phyloP scores from a whole-genome alignment of 352 stramenopile genomes.

The Pythium pyrilobum region DNA sequence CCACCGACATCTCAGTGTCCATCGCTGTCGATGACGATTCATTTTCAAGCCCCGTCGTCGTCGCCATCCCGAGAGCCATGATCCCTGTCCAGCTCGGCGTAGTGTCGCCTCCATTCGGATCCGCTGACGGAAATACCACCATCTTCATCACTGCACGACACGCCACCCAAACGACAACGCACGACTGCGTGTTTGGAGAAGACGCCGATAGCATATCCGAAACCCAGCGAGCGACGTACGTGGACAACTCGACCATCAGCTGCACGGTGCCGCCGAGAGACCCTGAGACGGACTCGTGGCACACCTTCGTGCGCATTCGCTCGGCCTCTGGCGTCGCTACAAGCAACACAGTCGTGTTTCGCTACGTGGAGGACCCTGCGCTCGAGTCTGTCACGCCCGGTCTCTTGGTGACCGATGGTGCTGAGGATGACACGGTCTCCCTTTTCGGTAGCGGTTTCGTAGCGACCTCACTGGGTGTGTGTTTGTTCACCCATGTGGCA shows the following conservation, averaged over 20 bases:
- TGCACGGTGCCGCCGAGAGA: slow-evolving; percentile 28
- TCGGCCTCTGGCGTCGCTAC: slow-evolving; percentile 3
- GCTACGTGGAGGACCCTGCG: neutral
- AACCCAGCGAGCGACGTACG: neutral
- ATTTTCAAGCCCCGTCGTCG: slow-evolving; percentile 2
- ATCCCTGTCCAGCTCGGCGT: neutral
- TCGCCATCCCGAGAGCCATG: neutral
- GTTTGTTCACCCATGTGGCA: neutral
- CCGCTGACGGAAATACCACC: neutral
- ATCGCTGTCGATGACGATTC: neutral
- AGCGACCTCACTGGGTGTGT: neutral
- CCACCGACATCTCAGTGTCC: neutral
- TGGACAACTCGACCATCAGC: slow-evolving; percentile 21
- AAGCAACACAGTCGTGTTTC: slow-evolving; percentile 31
- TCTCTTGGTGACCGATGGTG: neutral
- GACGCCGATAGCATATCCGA: slow-evolving; percentile 9
- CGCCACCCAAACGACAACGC: no score
- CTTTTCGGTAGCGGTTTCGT: slow-evolving; percentile 10
- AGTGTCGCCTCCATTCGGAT: slow-evolving; percentile 9
- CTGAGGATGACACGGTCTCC: neutral
- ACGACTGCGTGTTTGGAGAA: slow-evolving; percentile 37
- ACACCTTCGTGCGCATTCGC: slow-evolving; percentile 29
- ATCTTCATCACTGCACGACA: neutral
- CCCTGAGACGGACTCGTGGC: slow-evolving; percentile 4
- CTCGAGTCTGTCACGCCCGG: neutral